Conservation (phyloP, 108 stramenopile species). For the Skeletonema grethae region DNA sequence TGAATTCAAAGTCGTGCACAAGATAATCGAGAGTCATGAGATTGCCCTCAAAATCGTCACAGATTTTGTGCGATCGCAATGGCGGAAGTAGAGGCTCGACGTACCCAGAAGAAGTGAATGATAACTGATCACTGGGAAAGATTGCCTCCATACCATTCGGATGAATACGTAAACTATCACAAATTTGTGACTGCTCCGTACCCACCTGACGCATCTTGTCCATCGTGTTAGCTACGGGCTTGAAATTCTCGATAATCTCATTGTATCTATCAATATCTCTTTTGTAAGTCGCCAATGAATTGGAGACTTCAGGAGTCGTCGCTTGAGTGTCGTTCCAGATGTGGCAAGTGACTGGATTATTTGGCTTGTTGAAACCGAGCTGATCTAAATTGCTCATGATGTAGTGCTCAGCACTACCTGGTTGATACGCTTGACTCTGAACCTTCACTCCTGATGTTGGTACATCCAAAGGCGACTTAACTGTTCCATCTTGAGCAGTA, state of each 20-base stretch:
- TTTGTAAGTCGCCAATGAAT: not conserved
- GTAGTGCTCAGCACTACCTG: constrained; percentile 9
- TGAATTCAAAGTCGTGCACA: constrained; percentile 70
- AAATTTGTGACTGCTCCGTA: not conserved
- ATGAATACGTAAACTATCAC: constrained; percentile 16
- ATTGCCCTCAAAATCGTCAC: not conserved
- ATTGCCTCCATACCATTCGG: constrained; percentile 17
- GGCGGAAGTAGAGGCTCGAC: constrained; percentile 56
- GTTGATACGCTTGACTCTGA: not conserved
- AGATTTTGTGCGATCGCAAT: constrained; percentile 47
- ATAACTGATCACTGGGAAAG: constrained; percentile 29
- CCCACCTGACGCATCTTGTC: constrained; percentile 2
- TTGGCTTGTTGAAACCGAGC: constrained; percentile 14
- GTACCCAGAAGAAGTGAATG: constrained; percentile 30
- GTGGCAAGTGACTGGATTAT: constrained; percentile 11
- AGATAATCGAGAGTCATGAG: constrained; percentile 53
- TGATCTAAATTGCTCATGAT: constrained; percentile 14
- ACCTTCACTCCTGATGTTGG: not conserved
- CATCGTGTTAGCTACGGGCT: constrained; percentile 7
- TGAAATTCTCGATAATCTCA: constrained; percentile 12
- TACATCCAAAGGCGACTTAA: too few species aligned
- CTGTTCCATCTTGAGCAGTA: too few species aligned
- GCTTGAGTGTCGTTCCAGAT: constrained; percentile 5
- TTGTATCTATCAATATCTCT: constrained; percentile 23
- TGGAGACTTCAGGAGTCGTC: not conserved